Evolutionary conservation across 208 protist genomes (phyloP), one percentile per base, ranked within the genome.

Genomic region (Leishmania mexicana): DNA sequence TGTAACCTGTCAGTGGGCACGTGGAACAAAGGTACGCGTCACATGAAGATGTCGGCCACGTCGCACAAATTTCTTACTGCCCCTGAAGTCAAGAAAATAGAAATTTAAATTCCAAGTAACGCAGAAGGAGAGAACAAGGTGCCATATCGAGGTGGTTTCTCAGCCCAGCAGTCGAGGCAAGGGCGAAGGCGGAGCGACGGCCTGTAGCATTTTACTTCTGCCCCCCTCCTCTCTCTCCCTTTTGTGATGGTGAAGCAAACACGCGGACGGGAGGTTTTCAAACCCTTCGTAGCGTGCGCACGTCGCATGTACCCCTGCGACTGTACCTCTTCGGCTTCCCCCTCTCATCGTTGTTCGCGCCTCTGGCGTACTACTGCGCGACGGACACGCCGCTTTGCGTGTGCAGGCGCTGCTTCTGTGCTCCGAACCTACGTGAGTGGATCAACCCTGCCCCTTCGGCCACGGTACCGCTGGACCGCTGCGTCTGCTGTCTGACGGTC

Each of bases 291-390:
- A 19, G 8, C 40, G 40, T 15, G 40, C 40, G 17, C 68, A 51
- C 68, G 68, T 68, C 28, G 62, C 31, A 17, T 42, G 11, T 11
- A 40, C 31, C 31, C 31, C 13, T 24, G 31, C 15, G 3, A 8
- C 0, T 17, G 11, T 24, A 15, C 11, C 28, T 72, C 64, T 84
- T 70, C 28, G 19, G 54, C 45, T 82, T 62, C 28, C 24, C 71
- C 24, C 60, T 38, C 67, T 71, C 65, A 24, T 84, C 21, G 85
- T 10, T 64, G 10, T 42, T 58, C 31, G 75, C 78, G 57, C 40
- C 28, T 78, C 19, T 60, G 72, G 19, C 21, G 13, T 45, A 35
- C 35, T 40, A 31, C 28, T 6, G 62, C 17, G 31, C 24, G 31
- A 31, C 8, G 5, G 10, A 15, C 31, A 68, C 15, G 62, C 62